Conservation (phyloP, 2,329 filamentous ascomycete genomes). For the Diaporthe caulivora region DNA sequence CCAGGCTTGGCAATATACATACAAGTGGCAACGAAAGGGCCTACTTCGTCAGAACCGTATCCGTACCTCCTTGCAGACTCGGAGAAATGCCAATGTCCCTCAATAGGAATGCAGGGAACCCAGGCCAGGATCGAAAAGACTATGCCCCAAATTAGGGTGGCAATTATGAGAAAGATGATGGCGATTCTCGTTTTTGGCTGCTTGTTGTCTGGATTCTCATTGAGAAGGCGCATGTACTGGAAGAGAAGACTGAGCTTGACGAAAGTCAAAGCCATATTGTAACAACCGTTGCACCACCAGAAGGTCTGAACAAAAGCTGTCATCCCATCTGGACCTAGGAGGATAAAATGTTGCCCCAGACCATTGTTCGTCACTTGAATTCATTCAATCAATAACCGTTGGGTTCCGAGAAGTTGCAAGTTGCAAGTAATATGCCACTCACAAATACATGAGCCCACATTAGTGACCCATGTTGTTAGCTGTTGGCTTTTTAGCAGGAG, state of each 20-base stretch:
- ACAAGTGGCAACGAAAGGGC: conserved; percentile 20
- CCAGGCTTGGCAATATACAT: not conserved
- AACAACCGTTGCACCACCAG: conserved; percentile 42
- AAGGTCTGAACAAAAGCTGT: conserved; percentile 35
- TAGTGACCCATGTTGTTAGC: conserved; percentile 35
- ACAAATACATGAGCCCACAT: conserved; percentile 36
- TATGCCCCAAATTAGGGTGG: conserved; percentile 42
- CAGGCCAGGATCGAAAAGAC: conserved; percentile 42
- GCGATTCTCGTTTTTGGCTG: conserved; percentile 39
- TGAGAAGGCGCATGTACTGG: conserved; percentile 45
- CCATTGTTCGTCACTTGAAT: conserved; percentile 29
- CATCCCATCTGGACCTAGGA: conserved; percentile 29
- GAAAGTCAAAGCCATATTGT: conserved; percentile 43
- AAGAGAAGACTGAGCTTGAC: conserved; percentile 45
- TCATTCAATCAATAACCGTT: not conserved
- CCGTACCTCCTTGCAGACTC: conserved; percentile 24
- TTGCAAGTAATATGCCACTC: not conserved
- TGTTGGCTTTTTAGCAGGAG: not conserved
- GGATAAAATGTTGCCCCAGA: conserved; percentile 30
- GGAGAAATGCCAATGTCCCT: conserved; percentile 41
- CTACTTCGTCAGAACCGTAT: conserved; percentile 30
- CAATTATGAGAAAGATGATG: conserved; percentile 38
- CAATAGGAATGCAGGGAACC: conserved; percentile 43
- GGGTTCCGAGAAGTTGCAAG: no score
- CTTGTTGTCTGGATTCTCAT: conserved; percentile 32